Evolutionary conservation across 108 stramenopile genomes (phyloP), one percentile per base, ranked within the genome.

Genomic region (Fragilaria crotonensis): DNA sequence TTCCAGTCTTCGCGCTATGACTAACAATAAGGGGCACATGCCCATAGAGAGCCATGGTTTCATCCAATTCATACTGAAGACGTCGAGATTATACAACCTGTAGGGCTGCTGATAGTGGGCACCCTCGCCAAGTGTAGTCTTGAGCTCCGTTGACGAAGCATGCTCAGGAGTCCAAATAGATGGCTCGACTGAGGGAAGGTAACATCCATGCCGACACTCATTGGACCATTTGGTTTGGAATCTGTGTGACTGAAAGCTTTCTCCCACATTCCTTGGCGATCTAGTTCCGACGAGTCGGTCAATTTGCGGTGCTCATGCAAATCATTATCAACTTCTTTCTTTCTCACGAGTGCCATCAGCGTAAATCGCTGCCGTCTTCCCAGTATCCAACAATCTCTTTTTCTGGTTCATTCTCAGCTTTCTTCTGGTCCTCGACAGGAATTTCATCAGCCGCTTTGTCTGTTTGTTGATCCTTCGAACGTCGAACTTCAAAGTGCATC

Each of bases 31-130:
- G 53, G 1, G 99, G 99, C 18, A 99, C 92, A 33, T 79, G 62
- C 22, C 99, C 99, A 70, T 99, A 99, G 54, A 99, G 72, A 17
- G 99, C 93, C 95, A 98, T 97, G 14, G 99, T 90, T n/a, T n/a
- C n/a, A n/a, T n/a, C n/a, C n/a, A n/a, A n/a, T n/a, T n/a, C n/a
- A n/a, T n/a, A n/a, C n/a, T n/a, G 62, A 99, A 99, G 5, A 99
- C 99, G 67, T 99, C 99, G 27, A 99, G 78, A 57, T 94, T 99
- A 78, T 99, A 99, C 57, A 98, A 82, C 33, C 99, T 89, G 74
- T 97, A 99, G 0, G 99, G 99, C 50, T 99, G 95, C 33, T 78
- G 57, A 82, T 95, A 98, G 57, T 81, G 69, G 18, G 83, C 70
- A 23, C 66, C 76, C 30, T 66, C 60, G 45, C 90, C 85, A 18